Evolutionary conservation across 2,329 filamentous ascomycete genomes (phyloP), one percentile per base, ranked within the genome.

Genomic region (Chaetomium olivaceum): DNA sequence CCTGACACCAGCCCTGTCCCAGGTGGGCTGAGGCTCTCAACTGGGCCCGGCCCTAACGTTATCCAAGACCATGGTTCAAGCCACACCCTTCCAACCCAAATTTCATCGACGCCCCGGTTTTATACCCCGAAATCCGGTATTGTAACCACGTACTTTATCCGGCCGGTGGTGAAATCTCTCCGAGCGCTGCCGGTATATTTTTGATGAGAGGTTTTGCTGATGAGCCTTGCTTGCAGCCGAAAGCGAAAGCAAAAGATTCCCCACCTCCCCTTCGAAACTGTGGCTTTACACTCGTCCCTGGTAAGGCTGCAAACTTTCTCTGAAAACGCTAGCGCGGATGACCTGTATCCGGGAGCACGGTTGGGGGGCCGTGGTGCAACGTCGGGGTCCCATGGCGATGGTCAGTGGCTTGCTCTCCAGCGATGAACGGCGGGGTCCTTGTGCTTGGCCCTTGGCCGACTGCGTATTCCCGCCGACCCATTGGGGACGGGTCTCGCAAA

Each of bases 1-100:
- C 56, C 57, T 58, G 21, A n/a, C 57, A 27, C 56, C 46, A 43
- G 54, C 61, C 52, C 60, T 67, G 50, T 59, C 43, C 43, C 23
- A 36, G 21, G 11, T 58, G 62, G 50, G 51, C 58, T 66, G 61
- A 57, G 64, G 50, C 51, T 57, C n/a, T 39, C 23, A 9, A 27
- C 33, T n/a, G 19, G 52, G n/a, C 50, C 50, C 14, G 33, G 5
- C 21, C 54, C 33, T 39, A 19, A 43, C 39, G 39, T n/a, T 19
- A 33, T 19, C 52, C 52, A 55, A 21, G 14, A 21, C 25, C n/a
- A 23, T n/a, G n/a, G 60, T 50, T 36, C 7, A 61, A 54, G 31
- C 50, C 33, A 55, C 48, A 55, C 58, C 58, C 23, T 39, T 50
- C n/a, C 25, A 21, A 21, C 8, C 31, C 29, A 19, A 6, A n/a